phyloP scores from a whole-genome alignment of 2,329 filamentous ascomycete genomes.

The Ceratocystis colombiana region DNA sequence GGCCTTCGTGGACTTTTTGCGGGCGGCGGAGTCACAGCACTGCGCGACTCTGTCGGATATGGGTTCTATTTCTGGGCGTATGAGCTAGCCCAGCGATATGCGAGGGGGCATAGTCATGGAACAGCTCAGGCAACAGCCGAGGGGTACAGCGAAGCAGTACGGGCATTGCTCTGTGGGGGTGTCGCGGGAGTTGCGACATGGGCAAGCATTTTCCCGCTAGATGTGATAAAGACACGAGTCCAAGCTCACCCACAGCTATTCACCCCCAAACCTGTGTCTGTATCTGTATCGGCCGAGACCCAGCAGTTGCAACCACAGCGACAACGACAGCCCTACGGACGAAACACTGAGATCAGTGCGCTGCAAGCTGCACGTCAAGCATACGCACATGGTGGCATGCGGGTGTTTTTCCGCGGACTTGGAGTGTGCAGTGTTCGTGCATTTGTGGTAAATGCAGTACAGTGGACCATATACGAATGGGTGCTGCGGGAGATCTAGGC shows the following conservation, averaged over 20 bases:
- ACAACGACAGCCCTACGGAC: slow-evolving; percentile 32
- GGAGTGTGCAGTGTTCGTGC: slow-evolving; percentile 74
- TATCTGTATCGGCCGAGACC: too few relatives aligned
- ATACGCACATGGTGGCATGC: slow-evolving; percentile 53
- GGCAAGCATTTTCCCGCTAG: slow-evolving; percentile 81
- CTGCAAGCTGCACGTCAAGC: slow-evolving; percentile 54
- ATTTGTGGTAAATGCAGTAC: slow-evolving; percentile 86
- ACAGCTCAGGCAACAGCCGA: slow-evolving; percentile 23
- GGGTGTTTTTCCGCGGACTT: slow-evolving; percentile 62
- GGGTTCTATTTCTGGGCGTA: slow-evolving; percentile 97
- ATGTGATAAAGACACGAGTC: slow-evolving; percentile 86
- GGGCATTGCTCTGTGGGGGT: slow-evolving; percentile 71
- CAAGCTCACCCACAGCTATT: slow-evolving; percentile 38
- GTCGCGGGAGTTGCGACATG: slow-evolving; percentile 80
- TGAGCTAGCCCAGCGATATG: slow-evolving; percentile 42
- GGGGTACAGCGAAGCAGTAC: slow-evolving; percentile 41
- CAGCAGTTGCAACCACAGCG: slow-evolving; percentile 25
- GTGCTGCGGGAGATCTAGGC: slow-evolving; percentile 52
- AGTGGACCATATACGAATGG: slow-evolving; percentile 89
- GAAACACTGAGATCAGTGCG: slow-evolving; percentile 39
- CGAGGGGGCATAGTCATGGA: slow-evolving; percentile 16
- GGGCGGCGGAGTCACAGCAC: slow-evolving; percentile 69
- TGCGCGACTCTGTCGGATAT: slow-evolving; percentile 84
- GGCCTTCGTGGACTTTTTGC: slow-evolving; percentile 66
- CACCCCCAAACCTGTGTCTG: too few relatives aligned